A percentile compares a stretch with the other conserved stretches of the same genome.
Conservation (phyloP, 2,329 filamentous ascomycete genomes). For the Colletotrichum abscissum region DNA sequence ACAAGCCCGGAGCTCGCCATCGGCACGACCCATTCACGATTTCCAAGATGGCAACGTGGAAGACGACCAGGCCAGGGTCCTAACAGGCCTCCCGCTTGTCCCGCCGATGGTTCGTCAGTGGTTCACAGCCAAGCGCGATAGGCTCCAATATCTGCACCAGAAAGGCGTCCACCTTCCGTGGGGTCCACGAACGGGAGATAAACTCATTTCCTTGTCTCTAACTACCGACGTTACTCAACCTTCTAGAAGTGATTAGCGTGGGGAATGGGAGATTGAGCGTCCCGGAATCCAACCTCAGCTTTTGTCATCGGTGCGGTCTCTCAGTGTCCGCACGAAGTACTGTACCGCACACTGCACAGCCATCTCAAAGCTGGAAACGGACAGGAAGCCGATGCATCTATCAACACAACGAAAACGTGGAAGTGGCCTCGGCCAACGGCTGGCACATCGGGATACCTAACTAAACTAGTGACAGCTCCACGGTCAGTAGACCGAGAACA, state of each 20-base stretch:
- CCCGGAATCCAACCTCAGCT: slow-evolving; percentile 15
- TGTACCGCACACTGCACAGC: slow-evolving; percentile 13
- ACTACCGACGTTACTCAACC: slow-evolving; percentile 35
- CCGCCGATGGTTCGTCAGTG: slow-evolving; percentile 10
- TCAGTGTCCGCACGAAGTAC: neutral
- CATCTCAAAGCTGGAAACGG: neutral
- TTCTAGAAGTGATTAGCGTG: slow-evolving; percentile 37
- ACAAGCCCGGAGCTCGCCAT: slow-evolving; percentile 30
- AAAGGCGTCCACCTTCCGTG: slow-evolving; percentile 12
- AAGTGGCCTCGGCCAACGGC: slow-evolving; percentile 5
- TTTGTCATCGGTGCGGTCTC: slow-evolving; percentile 6
- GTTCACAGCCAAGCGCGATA: slow-evolving; percentile 31
- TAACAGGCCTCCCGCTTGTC: slow-evolving; percentile 27
- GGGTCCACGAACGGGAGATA: slow-evolving; percentile 32
- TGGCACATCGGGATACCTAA: slow-evolving; percentile 9
- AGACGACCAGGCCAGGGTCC: slow-evolving; percentile 14
- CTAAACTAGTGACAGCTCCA: slow-evolving; percentile 18
- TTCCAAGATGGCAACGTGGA: slow-evolving; percentile 20
- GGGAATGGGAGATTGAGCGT: slow-evolving; percentile 35
- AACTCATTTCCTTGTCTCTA: slow-evolving; percentile 35
- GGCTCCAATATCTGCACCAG: slow-evolving; percentile 24
- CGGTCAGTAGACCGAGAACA: slow-evolving; percentile 17
- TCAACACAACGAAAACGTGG: slow-evolving; percentile 17
- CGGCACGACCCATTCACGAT: slow-evolving; percentile 31
- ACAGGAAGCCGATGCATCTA: slow-evolving; percentile 12